A percentile compares a stretch with the other conserved stretches of the same genome.
Evolutionary conservation across 139 green algal species (phyloP).

Genomic region (Asterochloris erici): DNA sequence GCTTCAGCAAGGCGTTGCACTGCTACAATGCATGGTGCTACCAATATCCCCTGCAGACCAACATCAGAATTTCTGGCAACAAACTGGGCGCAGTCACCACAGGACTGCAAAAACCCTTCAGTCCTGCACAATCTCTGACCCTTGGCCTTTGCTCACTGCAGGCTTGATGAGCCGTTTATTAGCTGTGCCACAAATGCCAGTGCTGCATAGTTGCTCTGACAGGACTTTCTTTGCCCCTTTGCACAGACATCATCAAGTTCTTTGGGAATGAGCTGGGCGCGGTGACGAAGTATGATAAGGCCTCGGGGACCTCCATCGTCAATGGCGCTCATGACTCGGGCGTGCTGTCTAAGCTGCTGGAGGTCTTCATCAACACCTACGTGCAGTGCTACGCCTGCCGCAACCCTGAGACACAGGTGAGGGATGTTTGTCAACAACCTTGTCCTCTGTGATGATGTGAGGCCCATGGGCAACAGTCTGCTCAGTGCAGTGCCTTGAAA

Average conservation of each 20-base stretch:
- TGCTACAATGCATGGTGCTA: no score
- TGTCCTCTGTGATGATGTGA: no score
- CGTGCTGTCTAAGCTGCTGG: slow-evolving; percentile 84
- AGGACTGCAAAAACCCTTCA: no score
- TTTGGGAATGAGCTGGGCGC: slow-evolving; percentile 96
- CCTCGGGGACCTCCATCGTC: slow-evolving; percentile 85
- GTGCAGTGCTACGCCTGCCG: slow-evolving; percentile 98
- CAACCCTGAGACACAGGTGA: slow-evolving; percentile 89
- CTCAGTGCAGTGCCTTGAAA: no score
- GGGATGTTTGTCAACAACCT: no score
- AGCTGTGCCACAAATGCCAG: neutral
- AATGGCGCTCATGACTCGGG: slow-evolving; percentile 84
- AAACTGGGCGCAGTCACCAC: no score
- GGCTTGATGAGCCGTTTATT: neutral
- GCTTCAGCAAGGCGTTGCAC: no score
- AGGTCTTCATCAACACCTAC: slow-evolving; percentile 99
- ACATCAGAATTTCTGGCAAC: no score
- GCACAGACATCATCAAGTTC: slow-evolving; percentile 91
- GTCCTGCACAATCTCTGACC: no score
- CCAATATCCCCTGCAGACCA: no score
- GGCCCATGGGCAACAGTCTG: no score
- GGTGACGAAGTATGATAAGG: slow-evolving; percentile 94
- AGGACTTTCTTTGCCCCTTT: no score
- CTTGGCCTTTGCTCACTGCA: neutral
- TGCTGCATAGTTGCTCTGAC: neutral